phyloP scores from a whole-genome alignment of 23 red algal genomes.

The Pyropia haitanensis region DNA sequence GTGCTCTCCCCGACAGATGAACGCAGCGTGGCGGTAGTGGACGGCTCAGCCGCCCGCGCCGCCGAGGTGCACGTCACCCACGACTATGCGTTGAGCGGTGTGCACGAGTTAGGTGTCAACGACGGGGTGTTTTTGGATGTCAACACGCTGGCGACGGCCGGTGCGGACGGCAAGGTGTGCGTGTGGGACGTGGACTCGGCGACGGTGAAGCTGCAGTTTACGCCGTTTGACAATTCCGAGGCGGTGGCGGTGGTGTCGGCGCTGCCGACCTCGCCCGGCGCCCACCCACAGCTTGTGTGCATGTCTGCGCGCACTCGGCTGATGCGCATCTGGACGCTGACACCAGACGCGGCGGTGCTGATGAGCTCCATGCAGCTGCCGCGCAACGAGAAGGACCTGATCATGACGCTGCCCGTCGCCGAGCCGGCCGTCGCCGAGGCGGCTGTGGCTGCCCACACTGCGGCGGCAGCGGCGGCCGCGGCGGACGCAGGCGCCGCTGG shows the following conservation, averaged over 20 bases:
- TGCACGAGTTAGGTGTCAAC: constrained; percentile 27
- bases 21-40: no score
- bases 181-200: constrained; percentile 38
- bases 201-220: constrained; percentile 33
- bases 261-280: constrained; percentile 21
- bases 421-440: background rate
- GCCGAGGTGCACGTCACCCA: constrained; percentile 24
- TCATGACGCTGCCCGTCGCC: constrained; percentile 38
- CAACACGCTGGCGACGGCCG: constrained; percentile 32
- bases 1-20: no score
- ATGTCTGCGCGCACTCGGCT: constrained; percentile 15
- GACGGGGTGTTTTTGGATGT: constrained; percentile 42
- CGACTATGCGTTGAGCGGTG: constrained; percentile 33
- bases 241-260: constrained; percentile 35
- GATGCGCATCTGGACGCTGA: constrained; percentile 50
- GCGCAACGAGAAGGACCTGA: constrained; percentile 27
- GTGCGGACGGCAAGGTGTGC: constrained; percentile 46
- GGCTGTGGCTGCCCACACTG: constrained; percentile 9
- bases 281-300: constrained; percentile 6
- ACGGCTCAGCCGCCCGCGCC: background rate
- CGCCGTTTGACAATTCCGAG: constrained; percentile 27
- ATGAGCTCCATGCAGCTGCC: constrained; percentile 26
- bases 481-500: constrained; percentile 7
- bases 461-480: constrained; percentile 13
- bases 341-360: constrained; percentile 22